Conservation (phyloP, 2,329 filamentous ascomycete genomes). For the Colletotrichum musicola region DNA sequence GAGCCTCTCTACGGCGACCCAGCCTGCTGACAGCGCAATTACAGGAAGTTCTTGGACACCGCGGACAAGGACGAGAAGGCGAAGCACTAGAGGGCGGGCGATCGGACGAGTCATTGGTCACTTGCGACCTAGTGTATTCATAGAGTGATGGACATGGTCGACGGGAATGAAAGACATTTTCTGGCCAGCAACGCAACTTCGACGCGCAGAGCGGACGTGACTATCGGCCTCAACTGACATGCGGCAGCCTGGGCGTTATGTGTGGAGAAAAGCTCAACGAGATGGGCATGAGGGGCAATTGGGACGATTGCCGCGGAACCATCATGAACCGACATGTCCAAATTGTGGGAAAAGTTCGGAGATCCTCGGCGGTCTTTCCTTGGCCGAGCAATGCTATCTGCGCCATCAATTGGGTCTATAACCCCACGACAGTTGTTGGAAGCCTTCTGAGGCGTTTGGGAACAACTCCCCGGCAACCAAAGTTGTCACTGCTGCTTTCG, state of each 20-base stretch:
- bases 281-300: too few relatives aligned
- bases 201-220: neutral
- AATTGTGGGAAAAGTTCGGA: neutral
- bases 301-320: neutral
- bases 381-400: neutral
- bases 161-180: conserved; percentile 38
- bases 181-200: conserved; percentile 21
- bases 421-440: neutral
- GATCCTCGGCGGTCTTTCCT: neutral
- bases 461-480: too few relatives aligned
- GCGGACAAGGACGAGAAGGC: conserved; percentile 57
- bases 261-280: neutral
- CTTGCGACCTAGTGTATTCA: conserved; percentile 38
- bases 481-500: neutral
- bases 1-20: neutral
- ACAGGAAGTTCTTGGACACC: conserved; percentile 62
- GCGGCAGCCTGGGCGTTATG: neutral
- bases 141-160: conserved; percentile 33
- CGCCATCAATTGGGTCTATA: neutral
- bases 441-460: neutral
- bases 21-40: conserved; percentile 40
- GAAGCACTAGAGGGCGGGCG: conserved; percentile 53
- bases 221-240: neutral
- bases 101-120: conserved; percentile 33
- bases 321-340: conserved; percentile 1